Conservation (phyloP, 306 rosid species). For the Cicer cuneatum region DNA sequence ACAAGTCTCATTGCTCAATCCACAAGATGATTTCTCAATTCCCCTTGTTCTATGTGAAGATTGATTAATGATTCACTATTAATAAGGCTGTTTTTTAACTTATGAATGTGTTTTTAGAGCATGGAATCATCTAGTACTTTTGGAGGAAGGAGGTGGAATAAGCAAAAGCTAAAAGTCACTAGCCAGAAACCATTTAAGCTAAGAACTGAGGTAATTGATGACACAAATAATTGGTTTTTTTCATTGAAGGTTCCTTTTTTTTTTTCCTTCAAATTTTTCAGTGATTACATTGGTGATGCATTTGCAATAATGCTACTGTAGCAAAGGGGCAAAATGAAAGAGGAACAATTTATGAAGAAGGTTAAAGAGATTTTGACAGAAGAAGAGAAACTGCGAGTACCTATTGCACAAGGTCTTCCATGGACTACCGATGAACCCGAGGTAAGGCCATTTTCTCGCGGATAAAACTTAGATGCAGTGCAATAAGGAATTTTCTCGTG, state of each 20-base stretch:
- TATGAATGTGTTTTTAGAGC: slow-evolving; percentile 60
- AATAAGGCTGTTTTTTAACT: slow-evolving; percentile 6
- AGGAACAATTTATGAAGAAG: slow-evolving; percentile 80
- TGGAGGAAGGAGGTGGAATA: slow-evolving; percentile 78
- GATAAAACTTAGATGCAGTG: too few species aligned
- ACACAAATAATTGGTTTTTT: slow-evolving; percentile 1
- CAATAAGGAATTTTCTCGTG: too few species aligned
- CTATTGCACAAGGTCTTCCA: slow-evolving; percentile 95
- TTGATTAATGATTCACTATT: slow-evolving; percentile 17
- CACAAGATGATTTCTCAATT: too few species aligned
- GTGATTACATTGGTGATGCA: slow-evolving; percentile 40
- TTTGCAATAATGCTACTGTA: slow-evolving; percentile 46
- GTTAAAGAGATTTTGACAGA: slow-evolving; percentile 66
- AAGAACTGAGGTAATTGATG: slow-evolving; percentile 76
- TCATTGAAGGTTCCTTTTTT: background rate
- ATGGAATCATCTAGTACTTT: slow-evolving; percentile 61
- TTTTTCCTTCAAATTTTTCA: background rate
- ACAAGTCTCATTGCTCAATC: too few species aligned
- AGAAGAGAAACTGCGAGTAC: slow-evolving; percentile 81
- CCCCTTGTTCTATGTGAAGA: background rate
- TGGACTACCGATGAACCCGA: slow-evolving; percentile 98
- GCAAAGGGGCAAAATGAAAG: slow-evolving; percentile 91
- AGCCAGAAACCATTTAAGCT: slow-evolving; percentile 86
- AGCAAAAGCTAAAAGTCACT: slow-evolving; percentile 68
- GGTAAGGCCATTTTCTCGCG: slow-evolving; percentile 53